Percentiles rank a stretch among this genome's conserved stretches.
These are phyloP conservation scores for Stephanodiscus triporus DNA, from an alignment of 108 stramenopile species.

Conservation along the genomic window DNA sequence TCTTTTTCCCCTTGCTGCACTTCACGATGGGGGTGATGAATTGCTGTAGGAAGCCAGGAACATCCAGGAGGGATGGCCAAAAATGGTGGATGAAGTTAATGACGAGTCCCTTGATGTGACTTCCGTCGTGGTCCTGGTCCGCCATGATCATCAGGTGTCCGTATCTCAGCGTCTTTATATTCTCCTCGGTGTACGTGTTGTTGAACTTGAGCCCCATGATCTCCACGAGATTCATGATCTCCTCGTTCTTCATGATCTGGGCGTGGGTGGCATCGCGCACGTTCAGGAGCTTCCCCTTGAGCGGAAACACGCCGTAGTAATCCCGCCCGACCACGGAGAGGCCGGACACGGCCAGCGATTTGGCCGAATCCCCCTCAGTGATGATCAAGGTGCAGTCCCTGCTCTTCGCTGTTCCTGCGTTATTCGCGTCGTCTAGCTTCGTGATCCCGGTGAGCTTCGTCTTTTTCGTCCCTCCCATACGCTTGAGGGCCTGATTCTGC, in stretches of 20 bases:
- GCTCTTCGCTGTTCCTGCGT: slow-evolving; percentile 90
- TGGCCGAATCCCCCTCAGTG: slow-evolving; percentile 97
- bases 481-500: slow-evolving; percentile 87
- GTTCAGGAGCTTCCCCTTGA: slow-evolving; percentile 97
- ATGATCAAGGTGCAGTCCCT: slow-evolving; percentile 95
- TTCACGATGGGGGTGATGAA: slow-evolving; percentile 99
- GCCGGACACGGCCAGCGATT: slow-evolving; percentile 92
- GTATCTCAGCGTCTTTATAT: slow-evolving; percentile 91
- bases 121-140: slow-evolving; percentile 99
- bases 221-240: slow-evolving; percentile 95
- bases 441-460: slow-evolving; percentile 93
- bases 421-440: slow-evolving; percentile 97
- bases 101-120: slow-evolving; percentile 99
- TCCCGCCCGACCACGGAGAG: slow-evolving; percentile 93
- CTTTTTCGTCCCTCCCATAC: slow-evolving; percentile 92
- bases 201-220: slow-evolving; percentile 98
- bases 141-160: slow-evolving; percentile 99
- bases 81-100: slow-evolving; percentile 98
- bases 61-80: slow-evolving; percentile 95
- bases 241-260: slow-evolving; percentile 94
- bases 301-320: slow-evolving; percentile 93
- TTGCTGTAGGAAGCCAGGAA: slow-evolving; percentile 96
- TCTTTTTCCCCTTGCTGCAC: slow-evolving; percentile 85
- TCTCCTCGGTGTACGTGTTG: slow-evolving; percentile 76
- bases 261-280: slow-evolving; percentile 91